Evolutionary conservation across 768 basidiomycete genomes (phyloP).

Genomic region (Amanita fuliginea): DNA sequence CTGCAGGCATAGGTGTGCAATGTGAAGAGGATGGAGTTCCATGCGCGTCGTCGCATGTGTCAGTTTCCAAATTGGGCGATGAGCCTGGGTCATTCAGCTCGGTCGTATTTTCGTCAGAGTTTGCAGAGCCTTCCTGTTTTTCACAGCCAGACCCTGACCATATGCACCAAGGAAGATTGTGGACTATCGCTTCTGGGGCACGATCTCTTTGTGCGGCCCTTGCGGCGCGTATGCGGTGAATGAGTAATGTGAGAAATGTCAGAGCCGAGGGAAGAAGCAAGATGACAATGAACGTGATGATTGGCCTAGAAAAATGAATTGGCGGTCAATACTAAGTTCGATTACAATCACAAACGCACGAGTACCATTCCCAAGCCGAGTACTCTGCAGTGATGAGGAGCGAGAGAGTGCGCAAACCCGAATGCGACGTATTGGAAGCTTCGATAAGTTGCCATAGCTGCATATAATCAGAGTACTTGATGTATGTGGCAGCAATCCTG

Average conservation of each 20-base stretch:
- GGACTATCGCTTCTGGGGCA: conserved; percentile 73
- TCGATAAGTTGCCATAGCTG: conserved; percentile 59
- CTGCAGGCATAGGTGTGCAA: conserved; percentile 15
- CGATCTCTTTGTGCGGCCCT: conserved; percentile 77
- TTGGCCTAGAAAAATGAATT: conserved; percentile 39
- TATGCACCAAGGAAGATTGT: conserved; percentile 68
- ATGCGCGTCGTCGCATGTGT: neutral
- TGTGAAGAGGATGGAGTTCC: conserved; percentile 29
- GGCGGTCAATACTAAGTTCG: conserved; percentile 2
- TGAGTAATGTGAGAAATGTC: conserved; percentile 79
- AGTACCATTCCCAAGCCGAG: conserved; percentile 89
- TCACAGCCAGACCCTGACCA: conserved; percentile 80
- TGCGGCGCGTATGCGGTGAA: conserved; percentile 79
- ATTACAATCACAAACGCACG: conserved; percentile 35
- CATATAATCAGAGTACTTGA: conserved; percentile 74
- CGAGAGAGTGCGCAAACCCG: conserved; percentile 64
- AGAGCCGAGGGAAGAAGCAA: conserved; percentile 84
- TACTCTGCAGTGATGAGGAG: conserved; percentile 70
- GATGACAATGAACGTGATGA: conserved; percentile 79
- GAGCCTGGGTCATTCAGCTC: neutral
- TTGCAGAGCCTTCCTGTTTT: conserved; percentile 46
- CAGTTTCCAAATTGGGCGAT: neutral
- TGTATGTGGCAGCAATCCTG: conserved; percentile 76
- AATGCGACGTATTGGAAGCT: conserved; percentile 69
- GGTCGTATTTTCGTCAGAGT: conserved; percentile 16